Evolutionary conservation across 225 moss, liverwort and hornwort species (phyloP).

Genomic region (Polytrichum commune): DNA sequence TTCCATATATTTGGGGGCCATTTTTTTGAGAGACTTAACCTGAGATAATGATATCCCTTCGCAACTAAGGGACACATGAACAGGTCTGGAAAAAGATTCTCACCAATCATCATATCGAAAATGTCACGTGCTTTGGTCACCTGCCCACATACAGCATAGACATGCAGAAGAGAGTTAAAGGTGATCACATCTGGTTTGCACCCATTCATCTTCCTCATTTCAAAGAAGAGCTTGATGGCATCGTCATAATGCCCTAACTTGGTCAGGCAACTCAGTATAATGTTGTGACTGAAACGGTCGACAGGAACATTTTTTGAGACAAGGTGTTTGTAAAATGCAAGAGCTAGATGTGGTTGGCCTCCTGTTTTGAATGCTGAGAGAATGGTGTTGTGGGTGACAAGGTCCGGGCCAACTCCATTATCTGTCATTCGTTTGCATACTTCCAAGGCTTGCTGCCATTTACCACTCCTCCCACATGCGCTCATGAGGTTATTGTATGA

Average conservation of each 20-base stretch:
- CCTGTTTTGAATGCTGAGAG: slow-evolving; percentile 88
- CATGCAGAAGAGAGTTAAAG: slow-evolving; percentile 81
- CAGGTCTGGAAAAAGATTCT: not conserved
- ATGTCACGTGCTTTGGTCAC: slow-evolving; percentile 51
- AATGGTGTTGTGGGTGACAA: slow-evolving; percentile 85
- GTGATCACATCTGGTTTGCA: slow-evolving; percentile 83
- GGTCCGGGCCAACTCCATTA: slow-evolving; percentile 71
- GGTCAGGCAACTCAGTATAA: slow-evolving; percentile 77
- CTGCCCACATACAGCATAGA: slow-evolving; percentile 70
- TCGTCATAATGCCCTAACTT: slow-evolving; percentile 70
- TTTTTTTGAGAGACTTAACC: no score
- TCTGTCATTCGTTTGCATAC: slow-evolving; percentile 79
- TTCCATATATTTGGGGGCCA: no score
- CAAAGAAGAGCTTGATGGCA: slow-evolving; percentile 65
- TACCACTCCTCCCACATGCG: slow-evolving; percentile 81
- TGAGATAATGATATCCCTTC: no score
- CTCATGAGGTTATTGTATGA: slow-evolving; percentile 95
- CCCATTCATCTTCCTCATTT: slow-evolving; percentile 73
- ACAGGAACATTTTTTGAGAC: slow-evolving; percentile 59
- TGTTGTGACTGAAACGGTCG: slow-evolving; percentile 75
- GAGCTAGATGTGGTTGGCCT: slow-evolving; percentile 54
- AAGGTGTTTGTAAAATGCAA: slow-evolving; percentile 66
- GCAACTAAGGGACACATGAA: no score
- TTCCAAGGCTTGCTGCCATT: slow-evolving; percentile 80
- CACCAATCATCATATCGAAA: slow-evolving; percentile 74